phyloP scores from a whole-genome alignment of 495 filamentous ascomycete genomes.

The Halenospora varia region DNA sequence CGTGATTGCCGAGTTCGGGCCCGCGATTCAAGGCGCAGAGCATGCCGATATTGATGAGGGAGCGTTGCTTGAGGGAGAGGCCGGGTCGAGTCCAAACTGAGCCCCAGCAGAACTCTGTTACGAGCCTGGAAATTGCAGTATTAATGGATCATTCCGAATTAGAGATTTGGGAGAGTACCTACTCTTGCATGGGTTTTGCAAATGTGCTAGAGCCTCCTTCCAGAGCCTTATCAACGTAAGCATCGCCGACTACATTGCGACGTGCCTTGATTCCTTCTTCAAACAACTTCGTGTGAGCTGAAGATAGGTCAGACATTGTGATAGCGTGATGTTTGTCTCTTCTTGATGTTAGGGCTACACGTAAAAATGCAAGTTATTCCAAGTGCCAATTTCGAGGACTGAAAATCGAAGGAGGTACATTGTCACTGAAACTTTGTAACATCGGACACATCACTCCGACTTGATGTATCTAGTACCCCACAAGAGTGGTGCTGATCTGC shows the following conservation, averaged over 20 bases:
- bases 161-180: no score
- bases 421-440: no score
- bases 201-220: slow-evolving; percentile 43
- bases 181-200: slow-evolving; percentile 46
- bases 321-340: no score
- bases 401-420: no score
- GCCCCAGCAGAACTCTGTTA: slow-evolving; percentile 43
- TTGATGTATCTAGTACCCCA: no score
- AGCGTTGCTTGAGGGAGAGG: slow-evolving; percentile 48
- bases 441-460: no score
- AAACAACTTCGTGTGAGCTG: slow-evolving; percentile 44
- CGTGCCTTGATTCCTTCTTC: slow-evolving; percentile 50
- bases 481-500: no score
- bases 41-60: slow-evolving; percentile 51
- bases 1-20: slow-evolving; percentile 49
- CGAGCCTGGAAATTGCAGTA: not conserved
- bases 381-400: no score
- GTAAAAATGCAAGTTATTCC: no score
- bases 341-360: no score
- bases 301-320: no score
- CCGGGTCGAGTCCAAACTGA: slow-evolving; percentile 50
- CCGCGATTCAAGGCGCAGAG: slow-evolving; percentile 47
- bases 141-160: slow-evolving; percentile 9
- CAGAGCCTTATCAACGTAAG: slow-evolving; percentile 44
- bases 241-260: slow-evolving; percentile 46